Percentiles rank a stretch among this genome's conserved stretches.
phyloP scores from a whole-genome alignment of 257 asterid species.

The Solanum verrucosum region DNA sequence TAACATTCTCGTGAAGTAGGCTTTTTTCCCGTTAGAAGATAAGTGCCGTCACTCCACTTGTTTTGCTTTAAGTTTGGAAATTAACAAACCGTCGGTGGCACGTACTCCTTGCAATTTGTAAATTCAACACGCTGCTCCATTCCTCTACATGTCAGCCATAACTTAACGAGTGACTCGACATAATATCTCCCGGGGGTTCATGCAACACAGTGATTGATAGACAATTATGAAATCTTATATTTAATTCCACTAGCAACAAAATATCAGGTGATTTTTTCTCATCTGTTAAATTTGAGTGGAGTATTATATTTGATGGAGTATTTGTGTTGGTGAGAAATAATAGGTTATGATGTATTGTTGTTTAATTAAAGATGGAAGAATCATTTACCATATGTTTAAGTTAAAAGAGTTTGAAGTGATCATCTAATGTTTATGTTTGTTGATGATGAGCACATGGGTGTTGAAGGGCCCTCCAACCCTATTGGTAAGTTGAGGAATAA shows the following conservation, averaged over 20 bases:
- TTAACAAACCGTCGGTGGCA: background rate
- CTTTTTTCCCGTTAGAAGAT: background rate
- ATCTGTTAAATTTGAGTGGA: too few relatives aligned
- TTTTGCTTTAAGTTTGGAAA: background rate
- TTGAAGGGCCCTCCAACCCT: background rate
- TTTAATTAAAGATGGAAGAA: background rate
- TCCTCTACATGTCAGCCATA: background rate
- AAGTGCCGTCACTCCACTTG: background rate
- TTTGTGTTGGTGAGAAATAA: too few relatives aligned
- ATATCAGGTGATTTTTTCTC: background rate
- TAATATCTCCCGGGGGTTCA: background rate
- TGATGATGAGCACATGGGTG: background rate
- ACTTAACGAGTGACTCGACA: background rate
- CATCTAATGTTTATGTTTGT: background rate
- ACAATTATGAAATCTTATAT: background rate
- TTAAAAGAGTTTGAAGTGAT: background rate
- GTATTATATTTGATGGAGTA: too few relatives aligned
- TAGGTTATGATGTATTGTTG: too few relatives aligned
- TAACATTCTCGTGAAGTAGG: background rate
- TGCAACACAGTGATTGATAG: background rate
- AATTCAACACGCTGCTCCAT: background rate
- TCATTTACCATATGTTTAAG: background rate
- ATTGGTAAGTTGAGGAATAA: background rate
- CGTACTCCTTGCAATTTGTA: background rate
- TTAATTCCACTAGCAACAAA: too few relatives aligned